phyloP scores from a whole-genome alignment of 805 yeast species.

The Vanderwaltozyma yarrowii region DNA sequence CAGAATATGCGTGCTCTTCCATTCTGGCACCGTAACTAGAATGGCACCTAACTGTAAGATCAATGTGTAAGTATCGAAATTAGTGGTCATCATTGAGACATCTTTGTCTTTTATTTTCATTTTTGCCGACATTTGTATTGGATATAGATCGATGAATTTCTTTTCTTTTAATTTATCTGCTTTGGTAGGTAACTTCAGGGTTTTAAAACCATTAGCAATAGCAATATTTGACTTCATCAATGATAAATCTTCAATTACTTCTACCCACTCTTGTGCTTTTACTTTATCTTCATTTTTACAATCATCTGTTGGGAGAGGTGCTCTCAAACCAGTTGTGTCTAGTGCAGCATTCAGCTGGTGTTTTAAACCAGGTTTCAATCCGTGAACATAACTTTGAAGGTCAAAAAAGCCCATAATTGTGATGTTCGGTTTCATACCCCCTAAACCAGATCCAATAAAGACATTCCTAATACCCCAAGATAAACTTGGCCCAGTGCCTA shows the following conservation, averaged over 20 bases:
- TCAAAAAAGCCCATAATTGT: conserved; percentile 88
- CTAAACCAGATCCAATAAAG: conserved; percentile 88
- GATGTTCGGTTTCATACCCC: conserved; percentile 96
- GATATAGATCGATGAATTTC: conserved; percentile 77
- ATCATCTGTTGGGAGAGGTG: conserved; percentile 61
- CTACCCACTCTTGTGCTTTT: conserved; percentile 78
- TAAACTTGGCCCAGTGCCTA: conserved; percentile 75
- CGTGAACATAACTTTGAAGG: conserved; percentile 29
- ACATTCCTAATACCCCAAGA: conserved; percentile 96
- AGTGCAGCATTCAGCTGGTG: no score
- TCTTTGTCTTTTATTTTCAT: conserved; percentile 27
- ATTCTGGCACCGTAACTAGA: conserved; percentile 81
- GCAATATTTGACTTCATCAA: conserved; percentile 88
- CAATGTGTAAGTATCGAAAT: conserved; percentile 91
- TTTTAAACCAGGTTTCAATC: neutral
- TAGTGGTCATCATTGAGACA: conserved; percentile 58
- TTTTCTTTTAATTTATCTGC: conserved; percentile 25
- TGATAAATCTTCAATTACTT: conserved; percentile 79
- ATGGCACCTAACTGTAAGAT: conserved; percentile 92
- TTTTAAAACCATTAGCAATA: conserved; percentile 78
- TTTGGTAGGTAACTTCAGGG: conserved; percentile 50
- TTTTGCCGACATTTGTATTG: conserved; percentile 91
- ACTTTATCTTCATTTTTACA: conserved; percentile 64
- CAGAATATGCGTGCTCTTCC: conserved; percentile 68
- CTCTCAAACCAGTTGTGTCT: no score